phyloP scores from a whole-genome alignment of 2,329 filamentous ascomycete genomes.

The Diaporthe caulivora region DNA sequence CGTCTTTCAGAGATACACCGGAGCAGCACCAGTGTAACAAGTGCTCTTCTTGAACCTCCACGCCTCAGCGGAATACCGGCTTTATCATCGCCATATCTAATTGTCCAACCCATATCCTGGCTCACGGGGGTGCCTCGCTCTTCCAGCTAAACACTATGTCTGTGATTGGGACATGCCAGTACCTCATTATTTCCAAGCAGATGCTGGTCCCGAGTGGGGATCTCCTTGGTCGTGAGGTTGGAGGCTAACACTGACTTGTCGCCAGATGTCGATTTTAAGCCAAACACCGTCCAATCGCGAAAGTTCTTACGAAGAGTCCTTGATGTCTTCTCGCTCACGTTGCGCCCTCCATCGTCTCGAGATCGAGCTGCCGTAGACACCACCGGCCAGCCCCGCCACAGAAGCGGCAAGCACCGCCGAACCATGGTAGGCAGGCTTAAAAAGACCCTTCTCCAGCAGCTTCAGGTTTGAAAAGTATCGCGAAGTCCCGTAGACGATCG shows the following conservation, averaged over 20 bases:
- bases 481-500: constrained; percentile 59
- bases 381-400: constrained; percentile 48
- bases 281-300: no score
- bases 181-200: neutral
- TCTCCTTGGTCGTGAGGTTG: neutral
- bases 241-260: neutral
- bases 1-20: neutral
- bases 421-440: constrained; percentile 51
- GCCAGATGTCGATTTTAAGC: neutral
- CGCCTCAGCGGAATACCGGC: neutral
- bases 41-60: neutral
- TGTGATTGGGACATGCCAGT: neutral
- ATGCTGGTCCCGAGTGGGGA: neutral
- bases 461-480: constrained; percentile 60
- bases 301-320: constrained; percentile 8
- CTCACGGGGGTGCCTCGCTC: neutral
- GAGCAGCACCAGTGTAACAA: neutral
- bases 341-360: constrained; percentile 41
- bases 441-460: constrained; percentile 57
- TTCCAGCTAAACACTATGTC: neutral
- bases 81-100: neutral
- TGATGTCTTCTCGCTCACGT: constrained; percentile 38
- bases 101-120: neutral
- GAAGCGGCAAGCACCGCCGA: constrained; percentile 47
- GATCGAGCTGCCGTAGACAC: constrained; percentile 46